These are phyloP conservation scores for Cercophora newfieldiana DNA, from an alignment of 495 filamentous ascomycete species.

Conservation along the genomic window DNA sequence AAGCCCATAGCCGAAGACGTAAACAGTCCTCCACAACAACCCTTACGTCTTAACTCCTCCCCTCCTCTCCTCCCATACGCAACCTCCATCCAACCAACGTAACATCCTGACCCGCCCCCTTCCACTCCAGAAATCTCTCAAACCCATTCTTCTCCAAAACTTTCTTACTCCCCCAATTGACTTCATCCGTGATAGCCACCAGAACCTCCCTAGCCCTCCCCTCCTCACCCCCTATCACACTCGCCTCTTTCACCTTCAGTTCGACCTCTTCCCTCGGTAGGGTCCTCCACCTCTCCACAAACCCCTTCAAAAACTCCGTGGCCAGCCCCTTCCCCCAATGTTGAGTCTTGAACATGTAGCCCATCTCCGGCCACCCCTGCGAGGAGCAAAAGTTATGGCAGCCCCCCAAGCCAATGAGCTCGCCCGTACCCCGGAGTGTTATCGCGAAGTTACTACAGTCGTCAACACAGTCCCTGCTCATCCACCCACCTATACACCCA, in stretches of 20 bases:
- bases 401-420: constrained; percentile 45
- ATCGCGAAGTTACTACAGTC: constrained; percentile 39
- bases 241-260: constrained; percentile 28
- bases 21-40: background rate
- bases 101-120: background rate
- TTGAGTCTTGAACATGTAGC: constrained; percentile 49
- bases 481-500: too few relatives aligned
- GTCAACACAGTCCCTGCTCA: background rate
- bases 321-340: constrained; percentile 48
- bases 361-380: constrained; percentile 50
- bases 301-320: constrained; percentile 48
- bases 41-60: background rate
- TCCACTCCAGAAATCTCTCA: constrained; percentile 29
- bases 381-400: constrained; percentile 20
- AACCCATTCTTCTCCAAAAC: constrained; percentile 45
- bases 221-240: constrained; percentile 24
- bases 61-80: background rate
- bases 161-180: constrained; percentile 38
- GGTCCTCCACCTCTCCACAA: constrained; percentile 37
- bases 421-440: constrained; percentile 36
- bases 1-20: too few relatives aligned
- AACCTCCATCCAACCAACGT: background rate
- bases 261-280: constrained; percentile 41
- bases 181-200: constrained; percentile 36
- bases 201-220: constrained; percentile 24